phyloP scores from a whole-genome alignment of 768 basidiomycete genomes.

The Suillus subaureus region DNA sequence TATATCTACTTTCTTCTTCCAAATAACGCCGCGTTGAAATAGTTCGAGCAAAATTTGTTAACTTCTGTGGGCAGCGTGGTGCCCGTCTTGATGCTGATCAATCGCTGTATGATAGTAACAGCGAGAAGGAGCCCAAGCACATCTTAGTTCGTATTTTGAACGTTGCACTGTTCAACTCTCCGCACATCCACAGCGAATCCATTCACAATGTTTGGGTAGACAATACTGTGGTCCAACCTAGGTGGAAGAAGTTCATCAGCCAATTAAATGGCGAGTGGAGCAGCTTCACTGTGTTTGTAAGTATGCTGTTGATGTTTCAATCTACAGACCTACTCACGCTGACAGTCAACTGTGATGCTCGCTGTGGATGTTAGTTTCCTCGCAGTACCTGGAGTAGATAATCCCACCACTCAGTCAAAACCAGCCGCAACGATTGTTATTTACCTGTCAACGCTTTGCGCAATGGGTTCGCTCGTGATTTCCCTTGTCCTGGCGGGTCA shows the following conservation, averaged over 20 bases:
- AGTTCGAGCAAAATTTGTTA: conserved; percentile 34
- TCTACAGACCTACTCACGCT: background rate
- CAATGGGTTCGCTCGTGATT: conserved; percentile 37
- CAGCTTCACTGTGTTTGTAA: conserved; percentile 49
- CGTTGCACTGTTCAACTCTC: conserved; percentile 45
- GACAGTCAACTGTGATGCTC: conserved; percentile 50
- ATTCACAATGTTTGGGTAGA: conserved; percentile 50
- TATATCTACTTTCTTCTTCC: background rate
- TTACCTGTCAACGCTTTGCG: conserved; percentile 40
- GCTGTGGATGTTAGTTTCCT: conserved; percentile 58
- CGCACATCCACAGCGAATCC: conserved; percentile 43
- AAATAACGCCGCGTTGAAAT: background rate
- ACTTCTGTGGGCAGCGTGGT: conserved; percentile 40
- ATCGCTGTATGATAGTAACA: conserved; percentile 22
- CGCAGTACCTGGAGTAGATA: conserved; percentile 45
- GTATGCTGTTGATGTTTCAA: conserved; percentile 13
- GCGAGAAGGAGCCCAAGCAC: background rate
- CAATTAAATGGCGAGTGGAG: conserved; percentile 49
- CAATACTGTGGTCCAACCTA: conserved; percentile 36
- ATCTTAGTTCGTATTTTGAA: background rate
- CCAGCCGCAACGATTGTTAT: conserved; percentile 34
- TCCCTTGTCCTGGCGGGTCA: conserved; percentile 40
- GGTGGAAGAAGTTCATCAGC: conserved; percentile 44
- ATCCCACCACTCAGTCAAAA: conserved; percentile 13
- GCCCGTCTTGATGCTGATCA: conserved; percentile 35